These are phyloP conservation scores for Penicillium glabrum DNA, from an alignment of 2,329 filamentous ascomycete genomes.

Conservation along the genomic window DNA sequence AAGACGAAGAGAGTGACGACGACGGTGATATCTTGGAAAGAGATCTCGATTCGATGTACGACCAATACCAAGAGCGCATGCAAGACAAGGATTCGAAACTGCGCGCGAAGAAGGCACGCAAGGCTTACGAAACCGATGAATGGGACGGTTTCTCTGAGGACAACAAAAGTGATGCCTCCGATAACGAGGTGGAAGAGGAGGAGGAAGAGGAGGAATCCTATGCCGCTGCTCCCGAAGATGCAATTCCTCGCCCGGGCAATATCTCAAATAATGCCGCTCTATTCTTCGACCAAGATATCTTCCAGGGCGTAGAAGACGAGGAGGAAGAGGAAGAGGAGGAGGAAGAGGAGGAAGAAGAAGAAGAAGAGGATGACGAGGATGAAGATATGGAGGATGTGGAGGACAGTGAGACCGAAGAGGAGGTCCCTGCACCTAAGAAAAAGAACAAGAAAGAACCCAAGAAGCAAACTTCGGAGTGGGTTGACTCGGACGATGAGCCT, in stretches of 20 bases:
- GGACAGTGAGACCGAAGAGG: slow-evolving; percentile 17
- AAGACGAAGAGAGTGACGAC: slow-evolving; percentile 66
- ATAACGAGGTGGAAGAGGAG: slow-evolving; percentile 51
- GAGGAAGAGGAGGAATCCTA: slow-evolving; percentile 45
- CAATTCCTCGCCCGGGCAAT: slow-evolving; percentile 41
- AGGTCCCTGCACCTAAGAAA: slow-evolving; percentile 19
- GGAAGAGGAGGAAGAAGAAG: slow-evolving; percentile 38
- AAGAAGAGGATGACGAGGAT: slow-evolving; percentile 32
- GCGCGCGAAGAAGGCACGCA: slow-evolving; percentile 82
- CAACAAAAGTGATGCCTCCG: slow-evolving; percentile 53
- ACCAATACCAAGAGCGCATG: slow-evolving; percentile 77
- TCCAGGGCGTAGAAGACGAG: slow-evolving; percentile 72
- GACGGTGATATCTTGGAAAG: slow-evolving; percentile 80
- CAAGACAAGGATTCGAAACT: slow-evolving; percentile 81
- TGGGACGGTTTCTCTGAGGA: slow-evolving; percentile 83
- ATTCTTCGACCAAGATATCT: slow-evolving; percentile 95
- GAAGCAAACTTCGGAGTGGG: slow-evolving; percentile 25
- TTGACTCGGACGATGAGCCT: slow-evolving; percentile 38
- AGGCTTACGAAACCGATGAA: slow-evolving; percentile 79
- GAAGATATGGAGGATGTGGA: slow-evolving; percentile 13
- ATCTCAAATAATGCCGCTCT: slow-evolving; percentile 82
- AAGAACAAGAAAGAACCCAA: slow-evolving; percentile 23
- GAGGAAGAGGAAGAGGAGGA: slow-evolving; percentile 55
- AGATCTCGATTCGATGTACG: slow-evolving; percentile 85
- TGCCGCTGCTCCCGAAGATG: slow-evolving; percentile 29